A percentile compares a stretch with the other conserved stretches of the same genome.
Conservation (phyloP, 2,329 filamentous ascomycete species). For the Fusarium anthophilum region DNA sequence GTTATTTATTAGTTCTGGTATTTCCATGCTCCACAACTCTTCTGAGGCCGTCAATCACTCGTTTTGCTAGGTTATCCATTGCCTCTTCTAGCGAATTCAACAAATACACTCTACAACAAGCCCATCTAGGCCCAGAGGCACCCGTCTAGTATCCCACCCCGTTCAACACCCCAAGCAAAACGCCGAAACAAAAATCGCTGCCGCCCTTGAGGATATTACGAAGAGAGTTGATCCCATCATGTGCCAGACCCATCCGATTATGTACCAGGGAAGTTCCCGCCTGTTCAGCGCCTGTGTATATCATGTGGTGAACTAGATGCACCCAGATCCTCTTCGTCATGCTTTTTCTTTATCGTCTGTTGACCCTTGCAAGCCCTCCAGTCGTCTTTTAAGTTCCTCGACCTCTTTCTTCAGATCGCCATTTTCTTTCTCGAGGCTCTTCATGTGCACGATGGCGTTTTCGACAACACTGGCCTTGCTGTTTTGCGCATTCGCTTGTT, state of each 20-base stretch:
- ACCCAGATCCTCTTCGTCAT: conserved; percentile 9
- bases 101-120: conserved; percentile 16
- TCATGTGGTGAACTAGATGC: not conserved
- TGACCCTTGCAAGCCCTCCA: conserved; percentile 42
- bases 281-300: not conserved
- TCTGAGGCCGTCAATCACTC: not conserved
- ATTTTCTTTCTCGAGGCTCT: conserved; percentile 79
- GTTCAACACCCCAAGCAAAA: conserved; percentile 21
- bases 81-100: not conserved
- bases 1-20: conserved; percentile 27
- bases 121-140: conserved; percentile 7
- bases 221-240: conserved; percentile 1
- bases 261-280: not conserved
- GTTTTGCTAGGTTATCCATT: conserved; percentile 9
- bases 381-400: conserved; percentile 44
- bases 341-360: conserved; percentile 10
- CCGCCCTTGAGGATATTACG: conserved; percentile 18
- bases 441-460: conserved; percentile 95
- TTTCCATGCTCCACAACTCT: conserved; percentile 20
- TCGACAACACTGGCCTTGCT: conserved; percentile 99
- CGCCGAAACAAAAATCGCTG: conserved; percentile 29
- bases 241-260: conserved; percentile 27
- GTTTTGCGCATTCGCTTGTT: conserved; percentile 67
- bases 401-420: conserved; percentile 72
- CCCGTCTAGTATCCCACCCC: conserved; percentile 29